These are phyloP conservation scores for Ustilago vetiveriae DNA, from an alignment of 1,284 basidiomycete species.

Conservation along the genomic window DNA sequence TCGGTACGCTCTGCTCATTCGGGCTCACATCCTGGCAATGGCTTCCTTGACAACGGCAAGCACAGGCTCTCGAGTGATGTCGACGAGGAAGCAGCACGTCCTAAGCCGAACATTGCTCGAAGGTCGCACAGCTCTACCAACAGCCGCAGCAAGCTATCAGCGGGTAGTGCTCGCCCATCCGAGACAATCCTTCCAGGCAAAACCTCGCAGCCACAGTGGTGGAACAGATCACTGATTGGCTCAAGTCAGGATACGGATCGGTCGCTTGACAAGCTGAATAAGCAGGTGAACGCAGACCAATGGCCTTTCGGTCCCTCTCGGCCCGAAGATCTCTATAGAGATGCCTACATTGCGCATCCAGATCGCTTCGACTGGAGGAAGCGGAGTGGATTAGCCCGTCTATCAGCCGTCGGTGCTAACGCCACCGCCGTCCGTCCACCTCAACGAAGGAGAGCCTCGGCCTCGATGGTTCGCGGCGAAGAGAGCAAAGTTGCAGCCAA, in stretches of 20 bases:
- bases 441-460: conserved; percentile 31
- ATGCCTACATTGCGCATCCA: conserved; percentile 39
- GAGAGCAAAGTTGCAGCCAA: conserved; percentile 45
- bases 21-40: conserved; percentile 16
- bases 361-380: conserved; percentile 48
- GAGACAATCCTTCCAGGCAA: not conserved
- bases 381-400: conserved; percentile 2
- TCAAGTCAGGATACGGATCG: not conserved
- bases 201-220: conserved; percentile 20
- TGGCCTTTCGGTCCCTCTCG: conserved; percentile 37
- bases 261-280: conserved; percentile 18
- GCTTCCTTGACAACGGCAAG: conserved; percentile 10
- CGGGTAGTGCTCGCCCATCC: conserved; percentile 1
- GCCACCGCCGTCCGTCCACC: conserved; percentile 6
- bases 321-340: conserved; percentile 37
- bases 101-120: not conserved
- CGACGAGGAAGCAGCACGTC: conserved; percentile 3
- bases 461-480: conserved; percentile 25
- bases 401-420: not conserved
- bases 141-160: conserved; percentile 3
- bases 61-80: not conserved
- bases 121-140: conserved; percentile 13
- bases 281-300: conserved; percentile 14
- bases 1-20: conserved; percentile 19
- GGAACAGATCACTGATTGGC: conserved; percentile 4